A percentile compares a stretch with the other conserved stretches of the same genome.
phyloP scores from a whole-genome alignment of 1,139 yeast genomes.

The Sugiyamaella grinbergsii region DNA sequence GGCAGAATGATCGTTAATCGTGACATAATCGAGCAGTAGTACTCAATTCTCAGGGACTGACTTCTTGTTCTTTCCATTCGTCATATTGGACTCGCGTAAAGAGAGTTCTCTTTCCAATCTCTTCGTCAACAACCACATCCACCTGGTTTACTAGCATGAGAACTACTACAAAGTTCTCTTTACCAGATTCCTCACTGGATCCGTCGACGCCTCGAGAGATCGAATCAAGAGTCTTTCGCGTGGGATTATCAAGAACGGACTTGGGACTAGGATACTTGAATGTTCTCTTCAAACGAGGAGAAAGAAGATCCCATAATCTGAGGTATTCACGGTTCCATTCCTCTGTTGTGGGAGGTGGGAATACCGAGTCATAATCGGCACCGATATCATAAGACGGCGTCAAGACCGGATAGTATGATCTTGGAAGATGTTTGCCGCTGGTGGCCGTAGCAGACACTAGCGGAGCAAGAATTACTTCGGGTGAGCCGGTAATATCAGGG shows the following conservation, averaged over 20 bases:
- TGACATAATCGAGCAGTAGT: neutral
- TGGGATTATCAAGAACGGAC: slow-evolving; percentile 57
- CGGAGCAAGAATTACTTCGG: slow-evolving; percentile 20
- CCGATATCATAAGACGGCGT: slow-evolving; percentile 29
- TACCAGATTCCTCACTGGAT: slow-evolving; percentile 65
- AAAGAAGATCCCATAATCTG: slow-evolving; percentile 64
- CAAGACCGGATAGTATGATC: slow-evolving; percentile 31
- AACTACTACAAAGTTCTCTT: slow-evolving; percentile 67
- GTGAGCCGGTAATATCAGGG: slow-evolving; percentile 19
- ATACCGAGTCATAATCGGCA: slow-evolving; percentile 22
- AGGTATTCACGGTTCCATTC: slow-evolving; percentile 69
- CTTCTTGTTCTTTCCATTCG: slow-evolving; percentile 75
- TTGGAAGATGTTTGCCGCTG: slow-evolving; percentile 12
- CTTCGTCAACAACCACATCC: slow-evolving; percentile 61
- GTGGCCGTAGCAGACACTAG: neutral
- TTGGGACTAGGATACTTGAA: slow-evolving; percentile 77
- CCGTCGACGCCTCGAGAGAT: slow-evolving; percentile 86
- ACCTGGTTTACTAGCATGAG: slow-evolving; percentile 71
- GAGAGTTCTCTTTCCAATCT: slow-evolving; percentile 51
- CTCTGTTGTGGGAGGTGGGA: slow-evolving; percentile 54
- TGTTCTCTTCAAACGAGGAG: slow-evolving; percentile 60
- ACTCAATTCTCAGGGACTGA: slow-evolving; percentile 60
- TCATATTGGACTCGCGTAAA: slow-evolving; percentile 44
- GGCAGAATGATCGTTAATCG: neutral
- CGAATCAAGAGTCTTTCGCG: slow-evolving; percentile 61